phyloP scores from a whole-genome alignment of 768 basidiomycete species.

The Calvatia gigantea region DNA sequence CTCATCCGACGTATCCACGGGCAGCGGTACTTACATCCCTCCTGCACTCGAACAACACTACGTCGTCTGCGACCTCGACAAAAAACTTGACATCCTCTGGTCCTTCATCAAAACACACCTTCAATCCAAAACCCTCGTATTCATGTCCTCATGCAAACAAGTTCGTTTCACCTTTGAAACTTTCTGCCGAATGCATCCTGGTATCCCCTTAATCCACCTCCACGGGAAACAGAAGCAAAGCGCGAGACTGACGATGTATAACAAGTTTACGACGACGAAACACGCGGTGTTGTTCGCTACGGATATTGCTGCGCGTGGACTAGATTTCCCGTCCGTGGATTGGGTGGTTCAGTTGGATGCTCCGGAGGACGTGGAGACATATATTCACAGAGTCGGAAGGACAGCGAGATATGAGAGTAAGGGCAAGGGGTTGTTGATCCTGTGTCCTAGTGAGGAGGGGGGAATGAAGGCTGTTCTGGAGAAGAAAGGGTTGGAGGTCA shows the following conservation, averaged over 20 bases:
- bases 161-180: constrained; percentile 96
- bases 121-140: constrained; percentile 87
- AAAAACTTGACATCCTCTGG: constrained; percentile 90
- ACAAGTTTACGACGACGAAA: constrained; percentile 75
- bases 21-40: constrained; percentile 59
- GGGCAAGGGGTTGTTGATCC: constrained; percentile 79
- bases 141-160: constrained; percentile 94
- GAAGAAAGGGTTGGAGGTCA: constrained; percentile 66
- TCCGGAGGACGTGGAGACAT: constrained; percentile 96
- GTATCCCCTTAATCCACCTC: constrained; percentile 86
- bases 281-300: constrained; percentile 92
- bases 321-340: constrained; percentile 95
- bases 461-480: constrained; percentile 76
- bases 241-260: constrained; percentile 80
- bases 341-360: constrained; percentile 97
- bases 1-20: constrained; percentile 38
- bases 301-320: constrained; percentile 91
- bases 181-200: constrained; percentile 94
- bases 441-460: constrained; percentile 89
- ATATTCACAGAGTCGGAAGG: constrained; percentile 94
- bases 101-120: constrained; percentile 94
- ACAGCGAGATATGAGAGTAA: constrained; percentile 92
- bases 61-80: constrained; percentile 74
- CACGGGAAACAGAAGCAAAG: constrained; percentile 97
- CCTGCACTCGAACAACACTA: constrained; percentile 86